A percentile compares a stretch with the other conserved stretches of the same genome.
Conservation (phyloP, 164 flowering plant genomes). For the Dillenia suffruticosa region DNA sequence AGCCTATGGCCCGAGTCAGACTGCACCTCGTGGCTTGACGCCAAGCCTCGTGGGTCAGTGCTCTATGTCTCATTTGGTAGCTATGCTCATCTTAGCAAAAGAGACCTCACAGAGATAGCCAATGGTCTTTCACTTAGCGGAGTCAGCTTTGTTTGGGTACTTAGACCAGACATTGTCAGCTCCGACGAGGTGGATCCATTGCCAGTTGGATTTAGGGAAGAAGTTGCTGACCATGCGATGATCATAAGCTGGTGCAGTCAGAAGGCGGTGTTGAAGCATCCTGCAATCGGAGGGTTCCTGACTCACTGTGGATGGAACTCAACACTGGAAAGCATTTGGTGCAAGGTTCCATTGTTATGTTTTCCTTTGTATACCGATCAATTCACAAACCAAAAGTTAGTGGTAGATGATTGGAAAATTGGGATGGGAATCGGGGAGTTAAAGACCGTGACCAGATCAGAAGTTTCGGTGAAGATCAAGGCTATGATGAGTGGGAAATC, state of each 20-base stretch:
- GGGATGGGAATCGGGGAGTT: slow-evolving; percentile 40
- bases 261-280: slow-evolving; percentile 43
- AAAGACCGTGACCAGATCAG: slow-evolving; percentile 17
- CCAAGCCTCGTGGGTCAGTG: slow-evolving; percentile 57
- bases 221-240: slow-evolving; percentile 29
- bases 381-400: slow-evolving; percentile 67
- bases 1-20: slow-evolving; percentile 82
- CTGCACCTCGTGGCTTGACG: slow-evolving; percentile 69
- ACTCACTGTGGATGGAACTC: slow-evolving; percentile 92
- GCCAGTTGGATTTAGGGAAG: slow-evolving; percentile 39
- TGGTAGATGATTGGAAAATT: slow-evolving; percentile 74
- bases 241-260: slow-evolving; percentile 75
- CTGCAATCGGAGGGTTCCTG: slow-evolving; percentile 68
- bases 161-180: slow-evolving; percentile 66
- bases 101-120: slow-evolving; percentile 58
- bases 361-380: slow-evolving; percentile 75
- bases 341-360: slow-evolving; percentile 51
- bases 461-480: slow-evolving; percentile 41
- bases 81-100: slow-evolving; percentile 55
- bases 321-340: slow-evolving; percentile 61
- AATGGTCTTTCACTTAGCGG: slow-evolving; percentile 47
- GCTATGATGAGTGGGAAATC: slow-evolving; percentile 39
- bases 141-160: slow-evolving; percentile 67
- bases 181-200: slow-evolving; percentile 42
- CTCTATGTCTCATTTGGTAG: slow-evolving; percentile 82